These are phyloP conservation scores for Malus sylvestris DNA, from an alignment of 306 rosid genomes.

Conservation along the genomic window DNA sequence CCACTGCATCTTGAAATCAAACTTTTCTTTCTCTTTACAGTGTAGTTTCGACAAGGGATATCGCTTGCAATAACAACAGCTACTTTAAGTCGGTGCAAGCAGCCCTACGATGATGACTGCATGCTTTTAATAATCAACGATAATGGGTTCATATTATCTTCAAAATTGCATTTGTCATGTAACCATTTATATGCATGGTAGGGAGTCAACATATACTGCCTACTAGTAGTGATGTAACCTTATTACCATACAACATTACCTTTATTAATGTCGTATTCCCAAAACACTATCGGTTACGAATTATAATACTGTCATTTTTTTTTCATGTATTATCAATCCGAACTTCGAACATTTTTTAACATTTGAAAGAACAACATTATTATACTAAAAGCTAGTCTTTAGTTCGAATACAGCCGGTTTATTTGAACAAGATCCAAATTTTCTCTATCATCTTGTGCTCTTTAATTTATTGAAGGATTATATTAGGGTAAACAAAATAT, in stretches of 20 bases:
- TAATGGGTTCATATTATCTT: background rate
- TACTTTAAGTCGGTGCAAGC: no score
- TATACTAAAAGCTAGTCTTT: no score
- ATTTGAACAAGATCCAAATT: background rate
- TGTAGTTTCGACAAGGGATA: no score
- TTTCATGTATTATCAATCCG: no score
- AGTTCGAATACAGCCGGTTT: background rate
- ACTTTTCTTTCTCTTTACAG: no score
- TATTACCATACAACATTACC: background rate
- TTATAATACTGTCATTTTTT: background rate
- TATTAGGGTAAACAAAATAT: background rate
- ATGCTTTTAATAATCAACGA: background rate
- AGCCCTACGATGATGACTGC: background rate
- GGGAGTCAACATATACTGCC: background rate
- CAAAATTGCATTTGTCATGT: background rate
- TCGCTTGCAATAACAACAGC: no score
- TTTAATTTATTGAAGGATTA: background rate
- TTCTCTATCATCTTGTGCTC: background rate
- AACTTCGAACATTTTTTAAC: no score
- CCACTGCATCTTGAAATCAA: no score
- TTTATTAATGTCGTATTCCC: background rate
- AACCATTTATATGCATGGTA: background rate
- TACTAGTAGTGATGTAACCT: background rate
- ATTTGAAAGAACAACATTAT: no score
- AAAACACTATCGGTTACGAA: background rate